phyloP scores from a whole-genome alignment of 1,284 basidiomycete species.

The Ganoderma lingzhi region DNA sequence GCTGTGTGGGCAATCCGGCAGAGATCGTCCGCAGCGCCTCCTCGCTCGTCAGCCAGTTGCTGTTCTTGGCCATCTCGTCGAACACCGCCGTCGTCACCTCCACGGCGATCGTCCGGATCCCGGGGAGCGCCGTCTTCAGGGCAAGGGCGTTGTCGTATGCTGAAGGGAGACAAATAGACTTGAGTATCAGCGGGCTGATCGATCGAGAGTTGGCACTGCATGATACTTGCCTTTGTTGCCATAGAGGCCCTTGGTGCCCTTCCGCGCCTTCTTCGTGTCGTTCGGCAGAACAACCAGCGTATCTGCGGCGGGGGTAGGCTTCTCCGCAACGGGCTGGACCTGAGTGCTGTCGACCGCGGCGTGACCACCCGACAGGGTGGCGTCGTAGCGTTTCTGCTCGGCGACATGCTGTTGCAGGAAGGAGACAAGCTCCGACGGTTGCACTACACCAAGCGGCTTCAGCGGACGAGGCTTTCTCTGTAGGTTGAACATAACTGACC shows the following conservation, averaged over 20 bases:
- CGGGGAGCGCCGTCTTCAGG: slow-evolving; percentile 65
- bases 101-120: slow-evolving; percentile 73
- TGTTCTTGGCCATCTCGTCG: slow-evolving; percentile 63
- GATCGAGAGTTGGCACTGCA: neutral
- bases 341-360: slow-evolving; percentile 47
- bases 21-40: slow-evolving; percentile 73
- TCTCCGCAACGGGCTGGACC: slow-evolving; percentile 49
- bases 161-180: neutral
- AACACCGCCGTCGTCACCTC: slow-evolving; percentile 70
- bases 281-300: slow-evolving; percentile 72
- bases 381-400: slow-evolving; percentile 79
- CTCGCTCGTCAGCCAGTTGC: slow-evolving; percentile 76
- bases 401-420: slow-evolving; percentile 81
- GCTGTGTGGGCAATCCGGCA: slow-evolving; percentile 60
- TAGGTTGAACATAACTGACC: slow-evolving; percentile 47
- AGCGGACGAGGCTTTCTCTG: slow-evolving; percentile 8
- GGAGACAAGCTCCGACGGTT: slow-evolving; percentile 72
- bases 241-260: slow-evolving; percentile 74
- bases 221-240: slow-evolving; percentile 65
- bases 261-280: slow-evolving; percentile 78
- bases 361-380: slow-evolving; percentile 63
- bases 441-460: slow-evolving; percentile 50
- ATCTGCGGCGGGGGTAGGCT: slow-evolving; percentile 50
- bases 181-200: slow-evolving; percentile 11
- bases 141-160: slow-evolving; percentile 67